phyloP scores from a whole-genome alignment of 2,329 filamentous ascomycete species.

The Leptographium radiaticola region DNA sequence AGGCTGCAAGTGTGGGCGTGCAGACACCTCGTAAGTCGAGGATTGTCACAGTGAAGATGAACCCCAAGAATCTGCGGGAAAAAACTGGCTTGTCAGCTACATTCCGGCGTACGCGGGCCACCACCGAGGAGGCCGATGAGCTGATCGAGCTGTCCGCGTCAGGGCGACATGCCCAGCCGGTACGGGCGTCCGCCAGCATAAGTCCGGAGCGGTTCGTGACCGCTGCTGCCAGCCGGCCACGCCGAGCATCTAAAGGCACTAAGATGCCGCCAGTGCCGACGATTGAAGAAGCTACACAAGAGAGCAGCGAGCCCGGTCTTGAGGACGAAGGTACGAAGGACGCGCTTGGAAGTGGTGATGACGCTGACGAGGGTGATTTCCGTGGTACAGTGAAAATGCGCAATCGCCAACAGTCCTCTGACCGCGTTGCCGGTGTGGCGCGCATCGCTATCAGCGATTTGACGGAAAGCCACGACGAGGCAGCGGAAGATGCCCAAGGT shows the following conservation, averaged over 20 bases:
- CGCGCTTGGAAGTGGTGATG: slow-evolving; percentile 13
- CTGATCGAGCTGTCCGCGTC: slow-evolving; percentile 47
- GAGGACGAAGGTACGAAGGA: slow-evolving; percentile 23
- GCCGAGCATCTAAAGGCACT: slow-evolving; percentile 37
- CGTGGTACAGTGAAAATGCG: neutral
- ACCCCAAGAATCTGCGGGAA: slow-evolving; percentile 6
- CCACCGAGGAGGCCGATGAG: slow-evolving; percentile 41
- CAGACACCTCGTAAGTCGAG: slow-evolving; percentile 10
- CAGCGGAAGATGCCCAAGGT: neutral
- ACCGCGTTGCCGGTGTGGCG: neutral
- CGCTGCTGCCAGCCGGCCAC: slow-evolving; percentile 20
- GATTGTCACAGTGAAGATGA: slow-evolving; percentile 18
- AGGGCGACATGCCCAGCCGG: slow-evolving; percentile 39
- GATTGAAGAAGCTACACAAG: slow-evolving; percentile 37
- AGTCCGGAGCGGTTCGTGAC: slow-evolving; percentile 38
- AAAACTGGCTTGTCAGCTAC: slow-evolving; percentile 10
- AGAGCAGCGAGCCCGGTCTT: slow-evolving; percentile 23
- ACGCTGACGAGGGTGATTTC: slow-evolving; percentile 3
- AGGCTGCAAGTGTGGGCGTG: slow-evolving; percentile 2
- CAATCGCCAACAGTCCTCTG: neutral
- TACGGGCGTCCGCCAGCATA: slow-evolving; percentile 38
- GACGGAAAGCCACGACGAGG: neutral
- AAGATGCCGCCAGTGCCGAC: slow-evolving; percentile 31
- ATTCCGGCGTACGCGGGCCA: slow-evolving; percentile 37
- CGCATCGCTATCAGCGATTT: neutral